Percentiles rank a stretch among this genome's conserved stretches.
Evolutionary conservation across 352 stramenopile genomes (phyloP).

Genomic region (Hyaloperonospora brassicae): DNA sequence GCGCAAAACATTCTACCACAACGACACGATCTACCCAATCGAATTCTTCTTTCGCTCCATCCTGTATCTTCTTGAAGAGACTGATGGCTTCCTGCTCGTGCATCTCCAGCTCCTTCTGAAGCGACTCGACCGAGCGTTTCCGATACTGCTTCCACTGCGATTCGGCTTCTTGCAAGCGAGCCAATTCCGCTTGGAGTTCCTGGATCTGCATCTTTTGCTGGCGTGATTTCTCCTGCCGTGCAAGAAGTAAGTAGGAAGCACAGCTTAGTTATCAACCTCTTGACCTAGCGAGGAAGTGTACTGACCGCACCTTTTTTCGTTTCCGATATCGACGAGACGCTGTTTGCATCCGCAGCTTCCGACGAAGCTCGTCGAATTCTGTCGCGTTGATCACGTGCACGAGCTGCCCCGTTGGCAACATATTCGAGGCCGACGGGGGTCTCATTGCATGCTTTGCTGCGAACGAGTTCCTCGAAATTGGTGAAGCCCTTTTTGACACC

Average conservation of each 20-base stretch:
- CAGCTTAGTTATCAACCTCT: background rate
- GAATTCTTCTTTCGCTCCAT: constrained; percentile 17
- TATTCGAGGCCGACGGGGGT: constrained; percentile 1
- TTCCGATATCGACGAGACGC: constrained; percentile 30
- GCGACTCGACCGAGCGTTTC: constrained; percentile 14
- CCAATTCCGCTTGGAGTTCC: constrained; percentile 18
- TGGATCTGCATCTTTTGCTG: constrained; percentile 15
- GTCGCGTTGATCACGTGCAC: constrained; percentile 17
- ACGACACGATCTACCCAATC: constrained; percentile 9
- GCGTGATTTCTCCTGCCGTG: constrained; percentile 14
- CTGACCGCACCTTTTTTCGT: constrained; percentile 24
- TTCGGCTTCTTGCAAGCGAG: constrained; percentile 15
- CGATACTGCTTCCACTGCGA: constrained; percentile 14
- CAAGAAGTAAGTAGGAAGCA: background rate
- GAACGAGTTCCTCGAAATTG: background rate
- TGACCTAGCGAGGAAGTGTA: background rate
- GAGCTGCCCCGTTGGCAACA: constrained; percentile 12
- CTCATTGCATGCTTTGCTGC: background rate
- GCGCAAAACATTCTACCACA: background rate
- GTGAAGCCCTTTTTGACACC: background rate
- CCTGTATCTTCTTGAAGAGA: constrained; percentile 11
- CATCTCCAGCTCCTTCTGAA: constrained; percentile 17
- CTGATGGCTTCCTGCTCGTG: constrained; percentile 14
- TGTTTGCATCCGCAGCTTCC: constrained; percentile 28
- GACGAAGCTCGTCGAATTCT: constrained; percentile 25